Evolutionary conservation across 2,329 filamentous ascomycete genomes (phyloP), one percentile per base, ranked within the genome.

Genomic region (Waltergamsia citrina): DNA sequence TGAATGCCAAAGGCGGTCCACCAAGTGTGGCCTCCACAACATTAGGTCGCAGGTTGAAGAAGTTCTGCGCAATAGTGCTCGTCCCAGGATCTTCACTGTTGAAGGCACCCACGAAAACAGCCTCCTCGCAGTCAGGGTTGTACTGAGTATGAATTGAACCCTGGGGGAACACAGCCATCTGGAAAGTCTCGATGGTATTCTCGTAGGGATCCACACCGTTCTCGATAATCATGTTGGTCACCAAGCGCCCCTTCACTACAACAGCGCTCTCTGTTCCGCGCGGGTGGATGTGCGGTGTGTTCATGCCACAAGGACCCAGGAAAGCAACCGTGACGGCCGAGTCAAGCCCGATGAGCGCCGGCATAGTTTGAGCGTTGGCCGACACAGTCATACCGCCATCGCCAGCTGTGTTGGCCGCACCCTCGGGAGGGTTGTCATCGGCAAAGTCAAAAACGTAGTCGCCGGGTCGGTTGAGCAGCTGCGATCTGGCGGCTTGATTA

Each of bases 281-380:
- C 15, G 59, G 59, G 41, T 64, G 62, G 5, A 52, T 46, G 46
- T 65, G 62, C 5, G 58, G 60, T 6, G 56, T 63, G 46, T 63
- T 64, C 42, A 67, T 59, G 31, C 59, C 63, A 47, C 62, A 67
- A 29, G 48, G 54, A 24, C 56, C 56, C 36, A 1, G 63, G 64
- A 28, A 40, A 36, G 22, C 32, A 18, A 27, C 24, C 21, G 11
- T 17, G 20, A 32, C 21, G 29, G 29, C 29, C 4, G 18, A 18
- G 29, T 32, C 15, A 4, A 21, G 15, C 12, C 29, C 29, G 29
- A 32, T 32, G 29, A 32, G 29, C 16, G 29, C 29, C 12, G 29
- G 29, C 15, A 32, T 19, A 19, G 12, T 32, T 11, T 32, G 19
- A 11, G 18, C 27, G 27, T 29, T 3, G 29, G 29, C 18, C 11